Conservation (phyloP, 2,329 filamentous ascomycete species). For the Sporothrix brasiliensis region DNA sequence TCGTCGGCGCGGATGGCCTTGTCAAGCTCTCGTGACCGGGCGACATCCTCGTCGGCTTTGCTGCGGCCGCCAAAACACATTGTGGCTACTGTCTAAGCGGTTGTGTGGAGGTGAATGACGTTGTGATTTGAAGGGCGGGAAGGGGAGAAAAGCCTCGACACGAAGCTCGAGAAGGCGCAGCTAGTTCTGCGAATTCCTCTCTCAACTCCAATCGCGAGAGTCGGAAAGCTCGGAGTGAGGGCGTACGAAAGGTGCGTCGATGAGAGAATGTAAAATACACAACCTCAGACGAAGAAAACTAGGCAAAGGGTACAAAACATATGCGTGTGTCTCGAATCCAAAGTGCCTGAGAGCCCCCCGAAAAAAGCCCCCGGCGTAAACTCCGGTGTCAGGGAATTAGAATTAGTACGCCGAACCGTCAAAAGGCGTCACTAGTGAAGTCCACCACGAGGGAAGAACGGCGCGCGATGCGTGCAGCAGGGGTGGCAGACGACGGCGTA, state of each 20-base stretch:
- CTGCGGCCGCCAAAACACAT: conserved; percentile 69
- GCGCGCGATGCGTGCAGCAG: not conserved
- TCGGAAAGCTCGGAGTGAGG: conserved; percentile 16
- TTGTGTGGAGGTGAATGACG: not conserved
- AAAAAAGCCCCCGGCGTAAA: not conserved
- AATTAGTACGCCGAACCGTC: not conserved
- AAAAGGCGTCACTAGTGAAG: conserved; percentile 7
- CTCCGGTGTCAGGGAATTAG: not conserved
- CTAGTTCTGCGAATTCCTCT: conserved; percentile 3
- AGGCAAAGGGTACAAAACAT: not conserved
- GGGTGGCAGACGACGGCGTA: conserved; percentile 9
- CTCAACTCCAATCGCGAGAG: conserved; percentile 1
- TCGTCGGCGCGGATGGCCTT: conserved; percentile 82
- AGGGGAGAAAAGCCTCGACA: not conserved
- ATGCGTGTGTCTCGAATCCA: not conserved
- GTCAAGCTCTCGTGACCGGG: conserved; percentile 77
- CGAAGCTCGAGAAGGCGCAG: not conserved
- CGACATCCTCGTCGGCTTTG: conserved; percentile 53
- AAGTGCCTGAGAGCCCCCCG: not conserved
- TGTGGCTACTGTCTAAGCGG: conserved; percentile 36
- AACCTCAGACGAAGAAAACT: not conserved
- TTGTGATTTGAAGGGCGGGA: not conserved
- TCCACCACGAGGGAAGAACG: conserved; percentile 12
- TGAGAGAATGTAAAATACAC: not conserved
- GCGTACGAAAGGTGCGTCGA: not conserved